Evolutionary conservation across 2,329 filamentous ascomycete genomes (phyloP).

Genomic region (Fusarium sterilihyphosum): DNA sequence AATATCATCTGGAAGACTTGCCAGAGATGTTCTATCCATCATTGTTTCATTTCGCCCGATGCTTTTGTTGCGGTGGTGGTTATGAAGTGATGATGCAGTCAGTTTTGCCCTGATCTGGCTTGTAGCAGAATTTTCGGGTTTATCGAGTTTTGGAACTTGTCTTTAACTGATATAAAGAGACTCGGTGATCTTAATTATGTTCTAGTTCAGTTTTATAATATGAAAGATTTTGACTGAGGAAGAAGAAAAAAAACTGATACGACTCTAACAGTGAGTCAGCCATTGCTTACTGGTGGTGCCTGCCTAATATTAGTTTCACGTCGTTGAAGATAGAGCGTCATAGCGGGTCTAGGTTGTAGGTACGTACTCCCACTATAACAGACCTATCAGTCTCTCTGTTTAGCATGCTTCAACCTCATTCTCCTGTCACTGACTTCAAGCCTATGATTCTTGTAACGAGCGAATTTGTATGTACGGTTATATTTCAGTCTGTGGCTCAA

Average conservation of each 20-base stretch:
- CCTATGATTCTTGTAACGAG: background rate
- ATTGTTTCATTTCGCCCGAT: slow-evolving; percentile 23
- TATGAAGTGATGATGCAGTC: slow-evolving; percentile 19
- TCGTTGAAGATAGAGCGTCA: slow-evolving; percentile 1
- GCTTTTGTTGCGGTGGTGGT: background rate
- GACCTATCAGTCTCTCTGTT: background rate
- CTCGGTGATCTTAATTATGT: background rate
- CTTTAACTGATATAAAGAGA: background rate
- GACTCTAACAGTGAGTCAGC: slow-evolving; percentile 1
- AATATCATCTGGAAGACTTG: slow-evolving; percentile 60
- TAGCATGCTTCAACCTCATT: background rate
- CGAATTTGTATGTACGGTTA: background rate
- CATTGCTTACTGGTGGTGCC: background rate
- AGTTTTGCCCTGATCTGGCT: background rate
- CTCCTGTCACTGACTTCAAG: background rate
- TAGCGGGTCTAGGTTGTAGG: slow-evolving; percentile 16
- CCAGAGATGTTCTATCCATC: slow-evolving; percentile 48
- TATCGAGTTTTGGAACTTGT: background rate
- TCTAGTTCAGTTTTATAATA: background rate
- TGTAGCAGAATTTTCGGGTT: background rate
- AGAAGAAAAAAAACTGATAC: background rate
- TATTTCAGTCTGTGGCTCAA: background rate
- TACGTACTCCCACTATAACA: background rate
- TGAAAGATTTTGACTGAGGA: background rate
- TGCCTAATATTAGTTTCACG: background rate